Base-by-base conservation (phyloP, 768 basidiomycete genomes). In the Amanita phalloides region DNA sequence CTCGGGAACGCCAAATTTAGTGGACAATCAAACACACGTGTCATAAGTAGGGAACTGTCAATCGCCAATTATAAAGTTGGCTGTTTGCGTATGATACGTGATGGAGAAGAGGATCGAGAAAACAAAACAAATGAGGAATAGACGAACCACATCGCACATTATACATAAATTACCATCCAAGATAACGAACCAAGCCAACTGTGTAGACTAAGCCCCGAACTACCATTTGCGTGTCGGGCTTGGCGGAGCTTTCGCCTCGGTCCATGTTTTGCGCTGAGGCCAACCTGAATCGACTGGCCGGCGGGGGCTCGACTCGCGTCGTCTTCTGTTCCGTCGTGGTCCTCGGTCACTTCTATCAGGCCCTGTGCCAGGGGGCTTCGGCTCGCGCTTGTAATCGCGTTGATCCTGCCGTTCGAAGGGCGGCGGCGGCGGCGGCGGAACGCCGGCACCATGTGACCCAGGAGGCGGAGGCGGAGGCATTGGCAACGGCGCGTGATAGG, bases 221-320 rank as follows among this genome's bases (percentile, higher is more conserved):
- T 39, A 56, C 58, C 58, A 59, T 37, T 50, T 53, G n/a, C 58
- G 60, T n/a, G 57, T 51, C 6, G 62, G 62, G 46, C 66, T 61
- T 17, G 59, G 57, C 8, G 55, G 54, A 21, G 60, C 59, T 38
- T 47, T 48, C 45, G 61, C 62, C 25, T 66, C 63, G 50, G 62
- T 64, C 55, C 66, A 66, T n/a, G 67, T 64, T 52, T 66, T 66
- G 41, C 78, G 71, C 26, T 49, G 48, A 42, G 76, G 75, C 81
- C 81, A 84, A 1, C 79, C 79, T 30, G 77, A 71, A 57, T 85
- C 83, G 14, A 75, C 66, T 33, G 77, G 66, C 38, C 70, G 60
- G 38, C 68, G 58, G 35, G 68, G 54, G 45, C 55, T 57, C 30
- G 62, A 60, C 33, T 60, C 63, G 45, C 66, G 57, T 28, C 68